These are phyloP conservation scores for Diaporthe vaccinii DNA, from an alignment of 2,329 filamentous ascomycete species.

Conservation along the genomic window DNA sequence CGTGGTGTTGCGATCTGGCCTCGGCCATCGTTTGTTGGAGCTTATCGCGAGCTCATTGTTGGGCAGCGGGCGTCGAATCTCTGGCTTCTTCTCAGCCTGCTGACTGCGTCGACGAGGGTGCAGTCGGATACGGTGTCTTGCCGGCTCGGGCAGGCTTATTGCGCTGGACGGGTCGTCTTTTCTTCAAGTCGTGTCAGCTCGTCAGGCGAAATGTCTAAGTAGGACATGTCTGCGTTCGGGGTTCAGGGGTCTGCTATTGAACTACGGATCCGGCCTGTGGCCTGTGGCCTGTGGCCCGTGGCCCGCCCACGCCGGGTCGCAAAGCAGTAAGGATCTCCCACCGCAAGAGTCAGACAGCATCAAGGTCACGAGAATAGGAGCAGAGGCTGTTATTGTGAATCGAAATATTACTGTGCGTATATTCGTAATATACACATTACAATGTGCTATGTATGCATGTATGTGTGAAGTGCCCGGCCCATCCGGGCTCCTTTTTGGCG, in stretches of 20 bases:
- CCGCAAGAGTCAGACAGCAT: not conserved
- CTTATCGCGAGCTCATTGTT: conserved; percentile 47
- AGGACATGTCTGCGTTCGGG: conserved; percentile 14
- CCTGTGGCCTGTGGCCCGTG: conserved; percentile 5
- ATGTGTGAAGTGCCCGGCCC: conserved; percentile 1
- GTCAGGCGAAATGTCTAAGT: not conserved
- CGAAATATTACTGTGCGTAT: conserved; percentile 32
- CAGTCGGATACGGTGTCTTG: not conserved
- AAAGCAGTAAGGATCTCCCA: not conserved
- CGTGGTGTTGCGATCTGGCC: conserved; percentile 46
- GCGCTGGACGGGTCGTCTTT: not conserved
- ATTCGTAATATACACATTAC: conserved; percentile 40
- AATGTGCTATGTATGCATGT: conserved; percentile 40
- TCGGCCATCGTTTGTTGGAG: conserved; percentile 45
- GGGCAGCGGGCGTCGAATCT: conserved; percentile 24
- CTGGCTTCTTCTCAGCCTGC: conserved; percentile 7
- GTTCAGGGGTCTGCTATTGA: conserved; percentile 16
- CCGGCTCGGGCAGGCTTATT: not conserved
- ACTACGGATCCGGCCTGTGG: conserved; percentile 28
- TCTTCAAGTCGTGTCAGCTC: not conserved
- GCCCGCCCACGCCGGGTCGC: conserved; percentile 19
- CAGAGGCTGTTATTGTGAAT: conserved; percentile 14
- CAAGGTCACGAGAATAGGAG: not conserved
- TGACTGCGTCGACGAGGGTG: conserved; percentile 16
- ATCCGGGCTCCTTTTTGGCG: not conserved